Evolutionary conservation across 164 flowering plant genomes (phyloP).

Genomic region (Platanus orientalis): DNA sequence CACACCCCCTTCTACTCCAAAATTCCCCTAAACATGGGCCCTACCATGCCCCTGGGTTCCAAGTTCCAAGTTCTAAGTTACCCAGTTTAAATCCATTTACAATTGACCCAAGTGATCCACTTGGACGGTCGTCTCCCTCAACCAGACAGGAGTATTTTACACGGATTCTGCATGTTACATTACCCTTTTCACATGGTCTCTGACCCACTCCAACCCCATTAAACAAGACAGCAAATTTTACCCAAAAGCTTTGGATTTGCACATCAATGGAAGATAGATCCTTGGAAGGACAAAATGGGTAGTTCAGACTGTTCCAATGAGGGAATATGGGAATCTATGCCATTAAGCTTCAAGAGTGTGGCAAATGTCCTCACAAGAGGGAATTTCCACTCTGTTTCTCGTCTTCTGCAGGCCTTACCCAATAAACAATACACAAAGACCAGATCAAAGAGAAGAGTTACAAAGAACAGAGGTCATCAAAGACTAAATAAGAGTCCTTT

Average conservation of each 20-base stretch:
- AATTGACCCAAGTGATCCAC: background rate
- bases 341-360: conserved; percentile 15
- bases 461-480: conserved; percentile 1
- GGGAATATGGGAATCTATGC: conserved; percentile 11
- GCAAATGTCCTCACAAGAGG: conserved; percentile 38
- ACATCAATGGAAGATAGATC: background rate
- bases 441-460: conserved; percentile 12
- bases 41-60: conserved; percentile 1
- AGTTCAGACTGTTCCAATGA: background rate
- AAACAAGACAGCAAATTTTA: background rate
- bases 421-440: conserved; percentile 17
- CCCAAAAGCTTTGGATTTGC: background rate
- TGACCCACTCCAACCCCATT: conserved; percentile 2
- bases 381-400: conserved; percentile 6
- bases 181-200: conserved; percentile 11
- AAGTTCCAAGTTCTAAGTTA: background rate
- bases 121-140: conserved; percentile 5
- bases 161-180: conserved; percentile 17
- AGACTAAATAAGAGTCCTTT: background rate
- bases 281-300: conserved; percentile 10
- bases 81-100: background rate
- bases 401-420: conserved; percentile 34
- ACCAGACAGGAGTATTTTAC: conserved; percentile 26
- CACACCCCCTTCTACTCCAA: too few relatives aligned
- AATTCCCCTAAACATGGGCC: background rate